Base-by-base conservation (phyloP, 345 rosid genomes). In the Excoecaria cochinchinensis region DNA sequence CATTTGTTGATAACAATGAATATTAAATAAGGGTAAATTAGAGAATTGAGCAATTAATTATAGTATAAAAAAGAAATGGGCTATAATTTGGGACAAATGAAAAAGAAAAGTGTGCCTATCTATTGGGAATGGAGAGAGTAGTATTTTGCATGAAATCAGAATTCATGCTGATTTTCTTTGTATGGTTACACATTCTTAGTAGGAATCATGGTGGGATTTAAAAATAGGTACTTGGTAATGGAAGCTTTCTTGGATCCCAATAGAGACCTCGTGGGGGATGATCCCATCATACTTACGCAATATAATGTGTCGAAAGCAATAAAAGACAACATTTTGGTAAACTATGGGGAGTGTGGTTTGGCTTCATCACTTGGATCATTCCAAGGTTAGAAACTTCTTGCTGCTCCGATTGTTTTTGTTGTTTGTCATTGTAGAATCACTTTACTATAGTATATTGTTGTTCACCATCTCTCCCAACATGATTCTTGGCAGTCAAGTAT, bases 311-410 rank as follows among this genome's bases (percentile, higher is more conserved):
- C 87, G 0, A 84, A 84, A 83, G 90, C 92, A 61, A 89, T 91
- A 69, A 83, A 84, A 74, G 91, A 87, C 67, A 90, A 87, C 78
- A 80, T 94, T 82, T 88, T 84, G 63, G 73, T 84, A n/a, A 92
- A 89, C 81, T 90, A 90, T 76, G 92, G 92, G 8, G 95, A 91
- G 76, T 95, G 90, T 59, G 89, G 97, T 79, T 76, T 92, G 52
- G 92, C 89, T 19, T 92, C 93, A 17, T 87, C 89, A 6, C 78
- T 89, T 51, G 89, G 92, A 72, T 89, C 95, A 0, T 42, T 91
- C 66, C 92, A 90, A 44, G 90, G 91, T 81, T 64, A 8, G 76
- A 47, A 44, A 40, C 40, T 61, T 15, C 8, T 56, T 21, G 9
- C 19, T 24, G 16, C 46, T 21, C 48, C 25, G 8, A 0, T 70